Evolutionary conservation across 352 stramenopile genomes (phyloP), one percentile per base, ranked within the genome.

Genomic region (Plasmopara viticola): DNA sequence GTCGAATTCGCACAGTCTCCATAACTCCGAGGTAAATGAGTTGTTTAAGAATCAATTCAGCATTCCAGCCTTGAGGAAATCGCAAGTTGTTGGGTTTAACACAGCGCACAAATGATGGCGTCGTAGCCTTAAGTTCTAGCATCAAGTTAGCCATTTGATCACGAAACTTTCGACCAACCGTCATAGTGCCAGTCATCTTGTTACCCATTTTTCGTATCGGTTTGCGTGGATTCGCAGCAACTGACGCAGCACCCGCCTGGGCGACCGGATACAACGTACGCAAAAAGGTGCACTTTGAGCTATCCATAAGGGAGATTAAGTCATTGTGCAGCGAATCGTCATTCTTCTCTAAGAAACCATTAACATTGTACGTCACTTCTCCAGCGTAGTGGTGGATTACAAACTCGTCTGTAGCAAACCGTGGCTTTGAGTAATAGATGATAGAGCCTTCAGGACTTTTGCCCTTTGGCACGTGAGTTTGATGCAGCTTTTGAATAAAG

Each of bases 281-380:
- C 28, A 94, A 45, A 41, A 88, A 94, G 18, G 85, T 76, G 29
- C 82, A 84, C 58, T 87, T 74, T 6, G 80, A 92, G 56, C 68
- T 89, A 55, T 95, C 77, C 78, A 94, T 93, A 2, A 95, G 65
- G 15, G 83, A 90, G 40, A 94, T 74, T 34, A 95, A 61, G 56
- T 95, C 86, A 44, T 91, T 90, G 66, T 96, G 87, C 9, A 98
- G 67, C 48, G 92, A 97, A 63, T 99, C 96, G 58, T 97, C 92
- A 74, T 98, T 99, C 71, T 98, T 98, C 61, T 98, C 95, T 18
- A 98, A 74, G 58, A 98, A 99, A 20, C 91, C 91, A 45, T 84
- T 93, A 20, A 96, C 94, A 47, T 84, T 94, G 74, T 99, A 99
- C 30, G 90, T 91, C 17, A 99, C 94, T 56, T 98, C 87, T 37